A percentile compares a stretch with the other conserved stretches of the same genome.
Evolutionary conservation across 2,329 filamentous ascomycete species (phyloP).

Genomic region (Ophiostoma sp.): DNA sequence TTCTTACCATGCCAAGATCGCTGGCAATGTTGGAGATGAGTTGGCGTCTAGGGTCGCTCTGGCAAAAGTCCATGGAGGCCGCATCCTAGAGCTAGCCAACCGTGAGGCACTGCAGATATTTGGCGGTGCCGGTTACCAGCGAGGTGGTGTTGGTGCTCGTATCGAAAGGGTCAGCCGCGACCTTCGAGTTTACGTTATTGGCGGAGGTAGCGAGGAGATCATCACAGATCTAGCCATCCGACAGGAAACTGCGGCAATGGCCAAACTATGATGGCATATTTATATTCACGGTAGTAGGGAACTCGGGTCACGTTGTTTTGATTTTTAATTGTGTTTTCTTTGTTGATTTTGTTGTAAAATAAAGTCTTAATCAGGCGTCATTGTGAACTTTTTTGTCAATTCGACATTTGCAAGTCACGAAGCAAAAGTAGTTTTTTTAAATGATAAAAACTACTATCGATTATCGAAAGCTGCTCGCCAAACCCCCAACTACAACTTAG

Average conservation of each 20-base stretch:
- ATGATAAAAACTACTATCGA: too few relatives aligned
- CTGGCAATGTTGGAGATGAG: slow-evolving; percentile 33
- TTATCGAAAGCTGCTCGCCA: background rate
- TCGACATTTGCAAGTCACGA: too few relatives aligned
- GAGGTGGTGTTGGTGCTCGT: slow-evolving; percentile 41
- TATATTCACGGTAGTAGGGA: background rate
- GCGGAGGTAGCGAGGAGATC: slow-evolving; percentile 53
- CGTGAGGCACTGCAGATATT: slow-evolving; percentile 52
- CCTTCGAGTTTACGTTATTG: slow-evolving; percentile 48
- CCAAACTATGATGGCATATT: slow-evolving; percentile 20
- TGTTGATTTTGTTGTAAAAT: too few relatives aligned
- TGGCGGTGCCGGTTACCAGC: slow-evolving; percentile 49
- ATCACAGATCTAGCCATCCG: slow-evolving; percentile 48
- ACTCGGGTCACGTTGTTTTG: too few relatives aligned
- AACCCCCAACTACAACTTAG: slow-evolving; percentile 28
- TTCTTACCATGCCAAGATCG: slow-evolving; percentile 46
- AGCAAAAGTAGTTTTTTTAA: too few relatives aligned
- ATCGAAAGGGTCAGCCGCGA: slow-evolving; percentile 52
- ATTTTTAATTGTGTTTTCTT: too few relatives aligned
- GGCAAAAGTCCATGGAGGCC: slow-evolving; percentile 46
- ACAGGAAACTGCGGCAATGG: slow-evolving; percentile 37
- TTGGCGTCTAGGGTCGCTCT: slow-evolving; percentile 34
- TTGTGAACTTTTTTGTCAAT: too few relatives aligned
- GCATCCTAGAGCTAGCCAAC: slow-evolving; percentile 46
- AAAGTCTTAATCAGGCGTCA: too few relatives aligned